Evolutionary conservation across 352 stramenopile species (phyloP), one percentile per base, ranked within the genome.

Genomic region (Phytophthora syringae): DNA sequence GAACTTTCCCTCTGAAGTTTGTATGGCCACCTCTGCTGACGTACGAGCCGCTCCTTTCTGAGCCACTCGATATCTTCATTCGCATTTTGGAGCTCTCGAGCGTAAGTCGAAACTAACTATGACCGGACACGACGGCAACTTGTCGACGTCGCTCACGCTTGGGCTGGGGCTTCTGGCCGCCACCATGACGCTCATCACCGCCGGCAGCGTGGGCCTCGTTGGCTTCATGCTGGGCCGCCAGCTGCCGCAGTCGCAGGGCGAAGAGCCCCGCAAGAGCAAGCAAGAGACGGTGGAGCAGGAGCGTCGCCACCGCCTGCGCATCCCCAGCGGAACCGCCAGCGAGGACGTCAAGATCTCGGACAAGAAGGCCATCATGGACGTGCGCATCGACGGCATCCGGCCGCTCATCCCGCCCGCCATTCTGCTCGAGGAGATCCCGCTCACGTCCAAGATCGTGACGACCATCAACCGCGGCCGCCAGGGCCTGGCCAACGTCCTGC

Each of bases 321-420:
- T 92, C 44, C 78, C 85, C 7, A 92, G 81, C 60, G 78, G 78
- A 44, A 77, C 71, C n/a, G 78, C 80, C 21, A 84, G 81, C 51
- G 82, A 94, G 55, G 82, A 95, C 52, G 83, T 94, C 43, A 90
- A 90, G 57, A 90, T 94, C 73, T 81, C 82, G 62, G 88, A 95
- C 74, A 94, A 89, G 70, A 85, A 92, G 49, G 76, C 84, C 5
- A 92, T 97, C 34, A 77, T 95, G 57, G 89, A 97, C 65, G 88
- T 95, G 64, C 89, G 89, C 67, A 95, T 97, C 64, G 84, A 80
- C 39, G 84, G 80, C 51, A 94, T 97, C 47, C 88, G 86, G 0
- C 89, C 89, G 64, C 80, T 97, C 25, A 87, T 97, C 52, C 86
- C 89, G n/a, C 89, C 89, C 0, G 89, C 89, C 53, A 92, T 88